phyloP scores from a whole-genome alignment of 2,329 filamentous ascomycete genomes.

The Trichoderma breve region DNA sequence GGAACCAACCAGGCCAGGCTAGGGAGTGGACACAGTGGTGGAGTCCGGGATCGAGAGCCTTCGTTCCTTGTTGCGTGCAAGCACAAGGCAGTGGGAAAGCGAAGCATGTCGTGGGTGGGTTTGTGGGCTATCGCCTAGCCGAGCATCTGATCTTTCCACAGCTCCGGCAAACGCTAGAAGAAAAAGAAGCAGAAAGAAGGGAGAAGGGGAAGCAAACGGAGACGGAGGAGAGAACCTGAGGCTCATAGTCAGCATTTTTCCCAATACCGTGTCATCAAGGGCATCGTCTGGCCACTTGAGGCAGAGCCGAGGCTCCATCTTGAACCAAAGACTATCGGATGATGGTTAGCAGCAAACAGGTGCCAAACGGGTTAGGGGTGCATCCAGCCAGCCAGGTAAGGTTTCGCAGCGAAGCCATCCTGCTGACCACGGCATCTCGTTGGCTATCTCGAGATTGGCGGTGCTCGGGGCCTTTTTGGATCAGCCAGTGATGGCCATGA shows the following conservation, averaged over 20 bases:
- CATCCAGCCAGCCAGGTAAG: not conserved
- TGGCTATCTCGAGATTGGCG: not conserved
- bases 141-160: not conserved
- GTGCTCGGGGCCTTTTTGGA: not conserved
- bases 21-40: not conserved
- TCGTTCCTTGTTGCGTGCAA: not conserved
- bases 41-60: conserved; percentile 8
- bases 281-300: not conserved
- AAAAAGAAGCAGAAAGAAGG: not conserved
- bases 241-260: not conserved
- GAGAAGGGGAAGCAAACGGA: not conserved
- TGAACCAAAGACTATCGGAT: not conserved
- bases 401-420: conserved; percentile 9
- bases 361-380: not conserved
- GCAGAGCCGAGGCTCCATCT: not conserved
- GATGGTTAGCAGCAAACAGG: not conserved
- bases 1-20: not conserved
- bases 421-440: conserved; percentile 2
- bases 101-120: not conserved
- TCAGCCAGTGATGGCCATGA: conserved; percentile 3
- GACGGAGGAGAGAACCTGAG: not conserved
- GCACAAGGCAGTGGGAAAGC: not conserved
- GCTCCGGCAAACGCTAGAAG: not conserved
- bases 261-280: not conserved
- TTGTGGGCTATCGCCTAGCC: conserved; percentile 1